Evolutionary conservation across 768 basidiomycete genomes (phyloP).

Genomic region (Suillus plorans): DNA sequence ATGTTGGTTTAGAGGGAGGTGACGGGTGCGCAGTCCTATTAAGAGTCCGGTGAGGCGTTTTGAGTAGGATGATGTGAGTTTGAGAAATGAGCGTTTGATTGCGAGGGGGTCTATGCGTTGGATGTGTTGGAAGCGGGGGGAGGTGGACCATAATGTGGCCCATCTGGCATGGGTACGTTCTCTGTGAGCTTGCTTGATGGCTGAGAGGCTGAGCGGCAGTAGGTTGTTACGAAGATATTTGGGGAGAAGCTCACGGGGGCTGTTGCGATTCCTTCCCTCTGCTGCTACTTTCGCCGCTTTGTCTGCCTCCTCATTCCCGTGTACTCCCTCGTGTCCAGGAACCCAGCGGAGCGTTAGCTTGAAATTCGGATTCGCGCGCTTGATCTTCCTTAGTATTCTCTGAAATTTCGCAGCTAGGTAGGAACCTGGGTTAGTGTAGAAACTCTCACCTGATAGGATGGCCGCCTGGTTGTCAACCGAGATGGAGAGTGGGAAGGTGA

Average conservation of each 20-base stretch:
- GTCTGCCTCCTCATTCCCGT: background rate
- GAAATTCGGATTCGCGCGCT: too few relatives aligned
- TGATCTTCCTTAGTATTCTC: background rate
- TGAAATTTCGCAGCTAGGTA: background rate
- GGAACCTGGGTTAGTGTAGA: background rate
- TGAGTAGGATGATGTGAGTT: background rate
- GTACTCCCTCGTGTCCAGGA: background rate
- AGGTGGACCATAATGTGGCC: too few relatives aligned
- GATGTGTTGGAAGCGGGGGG: too few relatives aligned
- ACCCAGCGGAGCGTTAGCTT: background rate
- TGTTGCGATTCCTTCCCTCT: background rate
- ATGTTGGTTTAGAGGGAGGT: too few relatives aligned
- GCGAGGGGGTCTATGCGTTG: too few relatives aligned
- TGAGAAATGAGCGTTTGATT: too few relatives aligned
- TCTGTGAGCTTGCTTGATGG: background rate
- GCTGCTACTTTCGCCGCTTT: background rate
- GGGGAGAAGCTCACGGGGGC: background rate
- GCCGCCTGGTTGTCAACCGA: constrained; percentile 16
- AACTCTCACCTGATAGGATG: constrained; percentile 6
- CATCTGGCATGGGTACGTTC: too few relatives aligned
- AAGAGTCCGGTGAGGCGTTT: too few relatives aligned
- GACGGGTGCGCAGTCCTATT: too few relatives aligned
- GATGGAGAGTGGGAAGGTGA: background rate
- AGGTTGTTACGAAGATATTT: background rate
- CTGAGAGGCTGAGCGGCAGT: constrained; percentile 1